Conservation (phyloP, 108 stramenopile genomes). For the Pseudonitzschia multistriata region DNA sequence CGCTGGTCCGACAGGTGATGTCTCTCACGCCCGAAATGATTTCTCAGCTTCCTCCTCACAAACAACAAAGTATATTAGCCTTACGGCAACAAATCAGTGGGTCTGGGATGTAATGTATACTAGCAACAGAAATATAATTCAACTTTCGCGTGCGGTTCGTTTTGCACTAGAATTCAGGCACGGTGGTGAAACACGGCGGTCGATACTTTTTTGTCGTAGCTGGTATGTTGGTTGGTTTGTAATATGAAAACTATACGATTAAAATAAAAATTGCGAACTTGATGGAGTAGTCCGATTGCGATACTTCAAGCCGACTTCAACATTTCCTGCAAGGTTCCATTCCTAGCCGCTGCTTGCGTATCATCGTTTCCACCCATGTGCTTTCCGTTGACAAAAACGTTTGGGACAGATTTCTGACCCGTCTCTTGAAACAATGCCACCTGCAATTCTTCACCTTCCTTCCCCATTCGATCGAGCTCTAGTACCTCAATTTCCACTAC, state of each 20-base stretch:
- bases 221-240: no score
- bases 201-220: no score
- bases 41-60: constrained; percentile 82
- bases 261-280: neutral
- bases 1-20: constrained; percentile 88
- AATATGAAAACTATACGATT: neutral
- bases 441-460: constrained; percentile 59
- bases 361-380: constrained; percentile 74
- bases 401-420: constrained; percentile 64
- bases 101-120: constrained; percentile 11
- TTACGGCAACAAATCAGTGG: constrained; percentile 82
- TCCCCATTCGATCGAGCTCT: constrained; percentile 58
- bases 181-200: no score
- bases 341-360: constrained; percentile 42
- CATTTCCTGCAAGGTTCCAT: constrained; percentile 42
- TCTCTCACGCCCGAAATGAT: constrained; percentile 77
- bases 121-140: neutral
- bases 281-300: neutral
- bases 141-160: neutral
- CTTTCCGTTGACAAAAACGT: constrained; percentile 68
- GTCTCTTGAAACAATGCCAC: constrained; percentile 34
- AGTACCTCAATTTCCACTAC: constrained; percentile 37
- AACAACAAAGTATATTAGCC: constrained; percentile 83
- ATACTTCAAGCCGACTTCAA: constrained; percentile 1
- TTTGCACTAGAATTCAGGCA: no score